phyloP scores from a whole-genome alignment of 805 yeast species.

The Jamesozyma piceae region DNA sequence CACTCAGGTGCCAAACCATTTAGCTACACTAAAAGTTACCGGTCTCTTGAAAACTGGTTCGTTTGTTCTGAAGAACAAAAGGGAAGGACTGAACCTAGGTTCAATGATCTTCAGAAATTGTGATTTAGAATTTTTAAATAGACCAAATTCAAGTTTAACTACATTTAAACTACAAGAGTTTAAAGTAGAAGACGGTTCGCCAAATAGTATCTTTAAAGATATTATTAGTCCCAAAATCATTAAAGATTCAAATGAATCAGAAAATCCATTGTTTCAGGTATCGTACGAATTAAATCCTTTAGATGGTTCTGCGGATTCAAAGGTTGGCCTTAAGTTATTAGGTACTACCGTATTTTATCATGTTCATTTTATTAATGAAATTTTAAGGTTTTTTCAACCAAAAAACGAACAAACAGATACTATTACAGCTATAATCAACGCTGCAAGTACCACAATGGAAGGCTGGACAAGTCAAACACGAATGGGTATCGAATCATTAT shows the following conservation, averaged over 20 bases:
- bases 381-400: conserved; percentile 71
- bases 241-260: neutral
- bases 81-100: conserved; percentile 43
- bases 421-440: conserved; percentile 80
- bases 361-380: conserved; percentile 68
- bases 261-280: conserved; percentile 64
- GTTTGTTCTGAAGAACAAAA: conserved; percentile 41
- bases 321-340: conserved; percentile 58
- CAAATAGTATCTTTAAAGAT: conserved; percentile 70
- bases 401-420: conserved; percentile 82
- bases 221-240: conserved; percentile 74
- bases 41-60: conserved; percentile 73
- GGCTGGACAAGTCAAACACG: conserved; percentile 85
- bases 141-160: conserved; percentile 69
- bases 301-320: conserved; percentile 75
- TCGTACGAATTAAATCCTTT: conserved; percentile 81
- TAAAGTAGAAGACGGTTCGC: conserved; percentile 79
- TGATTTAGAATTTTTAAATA: conserved; percentile 56
- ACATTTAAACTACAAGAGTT: conserved; percentile 72
- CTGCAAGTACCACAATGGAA: conserved; percentile 91
- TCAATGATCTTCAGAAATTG: conserved; percentile 80
- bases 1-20: conserved; percentile 62
- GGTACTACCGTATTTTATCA: conserved; percentile 89
- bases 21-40: conserved; percentile 55
- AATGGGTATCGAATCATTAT: conserved; percentile 83